Evolutionary conservation across 176 grass and related monocot species (phyloP), one percentile per base, ranked within the genome.

Genomic region (Carex pumila): DNA sequence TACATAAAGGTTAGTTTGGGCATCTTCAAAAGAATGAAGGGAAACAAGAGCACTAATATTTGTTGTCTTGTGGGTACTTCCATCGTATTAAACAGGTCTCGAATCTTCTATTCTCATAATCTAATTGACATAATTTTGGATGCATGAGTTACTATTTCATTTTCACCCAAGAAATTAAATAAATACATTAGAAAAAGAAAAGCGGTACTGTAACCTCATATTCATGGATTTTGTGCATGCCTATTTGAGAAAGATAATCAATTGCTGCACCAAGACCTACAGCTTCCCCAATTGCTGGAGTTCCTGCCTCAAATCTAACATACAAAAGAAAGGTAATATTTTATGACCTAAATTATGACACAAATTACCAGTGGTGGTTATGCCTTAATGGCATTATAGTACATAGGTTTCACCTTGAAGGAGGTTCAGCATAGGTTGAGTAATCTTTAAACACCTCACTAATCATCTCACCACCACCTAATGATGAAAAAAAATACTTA

Each of bases 381-480:
- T n/a, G 63, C 49, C 56, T 25, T 30, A 9, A 72, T 75, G 29
- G 50, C 75, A 68, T 58, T 60, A 54, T 61, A 75, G 5, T 75
- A 30, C 22, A 41, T 15, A 22, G 52, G 13, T 36, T 32, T 86
- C 56, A 98, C 95, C 92, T 98, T 79, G 92, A 93, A 83, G 95
- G 95, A 53, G 95, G 95, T 80, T 98, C 92, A 19, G 95, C 92
- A 71, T 95, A 98, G 74, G 95, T 95, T 4, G 95, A 95, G 82
- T 92, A 89, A 41, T 95, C 95, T 71, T 88, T 49, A 81, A 98
- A 88, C 52, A 98, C 95, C 55, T 93, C 92, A 31, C 85, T 87
- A 83, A 98, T 95, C 95, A 95, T 98, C 92, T 95, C 95, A 72
- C 95, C 95, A 29, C 95, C 95, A 64, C 92, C 95, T 98, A 73